Evolutionary conservation across 2,329 filamentous ascomycete genomes (phyloP), one percentile per base, ranked within the genome.

Genomic region (Pezicula neosporulosa): DNA sequence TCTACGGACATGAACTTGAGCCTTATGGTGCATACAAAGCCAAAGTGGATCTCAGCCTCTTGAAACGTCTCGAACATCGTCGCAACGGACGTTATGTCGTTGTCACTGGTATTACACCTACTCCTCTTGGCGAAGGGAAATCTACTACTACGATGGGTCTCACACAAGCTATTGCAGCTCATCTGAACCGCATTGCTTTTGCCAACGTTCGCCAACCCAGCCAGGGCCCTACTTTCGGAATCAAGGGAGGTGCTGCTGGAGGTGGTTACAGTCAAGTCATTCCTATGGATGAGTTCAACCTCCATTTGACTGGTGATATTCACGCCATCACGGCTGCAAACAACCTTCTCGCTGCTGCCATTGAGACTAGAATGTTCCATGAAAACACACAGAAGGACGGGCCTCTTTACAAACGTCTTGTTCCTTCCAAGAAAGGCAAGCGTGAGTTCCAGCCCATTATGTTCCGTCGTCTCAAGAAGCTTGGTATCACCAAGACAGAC

Each of bases 231-330:
- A 99, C 94, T 0, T 99, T 99, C 69, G 94, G 94, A 65, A 97
- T 99, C 80, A 99, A 99, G 79, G 94, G 94, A 56, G 94, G 94
- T 64, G 94, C 94, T 53, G 94, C 94, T 51, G 94, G 94, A 64
- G 94, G 94, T 70, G 94, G 94, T 37, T 99, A 97, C 82, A 96
- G 90, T 70, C 94, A 99, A 71, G 94, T 99, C 66, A 97, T 99
- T 63, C 94, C 94, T 53, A 99, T 99, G 94, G 94, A 99, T 64
- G 94, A 99, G 71, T 99, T 99, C 78, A 99, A 99, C 73, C 77
- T 99, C 66, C 94, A 99, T 70, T 75, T 99, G 64, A 99, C 94
- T 50, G 94, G 94, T 64, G 94, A 99, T 68, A 97, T 99, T 51
- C 94, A 99, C 70, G 94, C 94, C 59, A 94, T 99, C 65, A 91